These are phyloP conservation scores for Starmera dryadoides DNA, from an alignment of 805 yeast genomes.

Conservation along the genomic window DNA sequence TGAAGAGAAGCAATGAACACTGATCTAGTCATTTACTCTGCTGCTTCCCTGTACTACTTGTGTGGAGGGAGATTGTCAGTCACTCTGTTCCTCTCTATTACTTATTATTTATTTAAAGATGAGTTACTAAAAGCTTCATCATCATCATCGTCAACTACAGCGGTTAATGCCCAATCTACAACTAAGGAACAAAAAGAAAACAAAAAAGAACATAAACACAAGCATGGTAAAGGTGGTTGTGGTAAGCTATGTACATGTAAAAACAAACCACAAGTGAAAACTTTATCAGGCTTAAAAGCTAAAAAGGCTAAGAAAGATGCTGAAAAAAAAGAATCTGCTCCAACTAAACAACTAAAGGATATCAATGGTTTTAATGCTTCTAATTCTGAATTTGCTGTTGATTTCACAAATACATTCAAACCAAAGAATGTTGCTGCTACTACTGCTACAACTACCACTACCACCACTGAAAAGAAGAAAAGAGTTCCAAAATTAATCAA, in stretches of 20 bases:
- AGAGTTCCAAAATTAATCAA: conserved; percentile 36
- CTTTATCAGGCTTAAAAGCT: conserved; percentile 14
- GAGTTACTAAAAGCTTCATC: neutral
- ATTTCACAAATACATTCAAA: conserved; percentile 31
- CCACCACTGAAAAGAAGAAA: conserved; percentile 15
- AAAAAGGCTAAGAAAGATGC: conserved; percentile 12
- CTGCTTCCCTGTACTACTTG: conserved; percentile 8
- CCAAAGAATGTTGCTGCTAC: conserved; percentile 2
- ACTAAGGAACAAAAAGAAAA: neutral
- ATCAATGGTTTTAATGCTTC: conserved; percentile 7
- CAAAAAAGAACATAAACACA: conserved; percentile 14
- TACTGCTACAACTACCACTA: conserved; percentile 3
- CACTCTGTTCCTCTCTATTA: conserved; percentile 19
- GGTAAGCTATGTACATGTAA: conserved; percentile 26
- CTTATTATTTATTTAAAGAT: conserved; percentile 18
- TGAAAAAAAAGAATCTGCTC: conserved; percentile 1
- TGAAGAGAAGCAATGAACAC: no score
- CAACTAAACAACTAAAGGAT: conserved; percentile 2
- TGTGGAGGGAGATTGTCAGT: conserved; percentile 31
- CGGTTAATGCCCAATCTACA: neutral
- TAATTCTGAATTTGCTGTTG: conserved; percentile 21
- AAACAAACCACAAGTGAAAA: conserved; percentile 17
- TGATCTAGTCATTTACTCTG: no score
- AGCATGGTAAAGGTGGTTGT: conserved; percentile 20
- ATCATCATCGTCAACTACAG: no score